Base-by-base conservation (phyloP, 306 rosid genomes). In the Cucumis cinereus region DNA sequence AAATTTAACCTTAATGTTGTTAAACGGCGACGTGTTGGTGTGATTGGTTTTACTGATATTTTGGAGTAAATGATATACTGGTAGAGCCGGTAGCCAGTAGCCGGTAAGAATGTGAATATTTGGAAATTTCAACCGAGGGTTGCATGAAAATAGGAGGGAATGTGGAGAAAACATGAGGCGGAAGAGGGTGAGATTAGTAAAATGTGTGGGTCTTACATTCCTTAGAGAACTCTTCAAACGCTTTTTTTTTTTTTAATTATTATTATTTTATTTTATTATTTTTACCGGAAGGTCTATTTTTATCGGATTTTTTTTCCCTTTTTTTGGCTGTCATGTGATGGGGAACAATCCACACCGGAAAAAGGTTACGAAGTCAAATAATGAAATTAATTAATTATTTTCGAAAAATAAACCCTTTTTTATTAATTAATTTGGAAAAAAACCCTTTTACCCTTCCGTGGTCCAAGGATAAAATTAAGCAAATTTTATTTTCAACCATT, bases 201-300 rank as follows among this genome's bases (percentile, higher is more conserved):
- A 16, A 15, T 41, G 7, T 41, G 77, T 57, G 62, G 77, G 38
- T 8, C 61, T 77, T 38, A 30, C 28, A 0, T 2, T 3, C 19
- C 61, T 10, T 10, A 61, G 43, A 70, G 84, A 80, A 78, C 67
- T 47, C 69, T 82, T 84, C 87, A 80, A 77, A 80, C 14, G 4
- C 30, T 2, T 2, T 26, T 26, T 26, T 26, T 26, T 26, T 26
- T 26, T 26, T 26, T 26, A 1, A 1, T 35, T 35, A 35, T 35
- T 35, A 26, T 35, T 35, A 35, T 35, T 33, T 33, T 33, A 33
- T 33, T 33, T 0, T 33, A 38, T 30, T 40, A 16, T 30, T 47
- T 38, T 47, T 38, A 64, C 49, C 28, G 53, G 73, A 6, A 40
- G 17, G 10, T 66, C 12, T 38, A 62, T 62, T 36, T 33, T 62